A percentile compares a stretch with the other conserved stretches of the same genome.
Conservation (phyloP, 192 early-diverging fungal species). For the Backusella circina region DNA sequence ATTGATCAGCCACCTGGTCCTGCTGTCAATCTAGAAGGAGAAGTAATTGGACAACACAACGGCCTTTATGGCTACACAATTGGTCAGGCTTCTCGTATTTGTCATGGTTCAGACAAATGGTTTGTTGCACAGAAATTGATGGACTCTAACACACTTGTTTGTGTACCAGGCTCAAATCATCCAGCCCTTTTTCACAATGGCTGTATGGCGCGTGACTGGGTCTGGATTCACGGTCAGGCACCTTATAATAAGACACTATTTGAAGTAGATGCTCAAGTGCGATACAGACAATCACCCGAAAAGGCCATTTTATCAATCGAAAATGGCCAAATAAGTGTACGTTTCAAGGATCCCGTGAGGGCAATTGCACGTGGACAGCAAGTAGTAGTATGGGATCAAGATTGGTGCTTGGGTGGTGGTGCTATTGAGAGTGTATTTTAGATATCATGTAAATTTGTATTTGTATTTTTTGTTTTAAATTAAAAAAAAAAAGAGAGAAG, state of each 20-base stretch:
- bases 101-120: slow-evolving; percentile 59
- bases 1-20: slow-evolving; percentile 29
- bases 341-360: slow-evolving; percentile 33
- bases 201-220: slow-evolving; percentile 32
- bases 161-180: slow-evolving; percentile 46
- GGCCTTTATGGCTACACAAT: slow-evolving; percentile 76
- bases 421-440: slow-evolving; percentile 31
- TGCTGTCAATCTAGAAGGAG: slow-evolving; percentile 27
- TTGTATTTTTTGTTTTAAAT: neutral
- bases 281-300: slow-evolving; percentile 56
- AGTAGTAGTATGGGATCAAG: slow-evolving; percentile 40
- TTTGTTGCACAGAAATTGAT: slow-evolving; percentile 74
- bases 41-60: slow-evolving; percentile 47
- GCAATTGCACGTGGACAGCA: slow-evolving; percentile 42
- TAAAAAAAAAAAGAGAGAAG: too few relatives aligned
- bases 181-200: slow-evolving; percentile 1
- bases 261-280: slow-evolving; percentile 43
- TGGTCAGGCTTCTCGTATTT: slow-evolving; percentile 72
- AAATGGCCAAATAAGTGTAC: slow-evolving; percentile 16
- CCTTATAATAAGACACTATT: slow-evolving; percentile 17
- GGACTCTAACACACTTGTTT: slow-evolving; percentile 55
- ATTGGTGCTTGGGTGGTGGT: slow-evolving; percentile 45
- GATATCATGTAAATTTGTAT: neutral
- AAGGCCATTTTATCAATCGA: slow-evolving; percentile 32
- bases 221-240: slow-evolving; percentile 42